Percentiles rank a stretch among this genome's conserved stretches.
phyloP scores from a whole-genome alignment of 371 early-diverging fungal genomes.

The Nematocida ironsii region DNA sequence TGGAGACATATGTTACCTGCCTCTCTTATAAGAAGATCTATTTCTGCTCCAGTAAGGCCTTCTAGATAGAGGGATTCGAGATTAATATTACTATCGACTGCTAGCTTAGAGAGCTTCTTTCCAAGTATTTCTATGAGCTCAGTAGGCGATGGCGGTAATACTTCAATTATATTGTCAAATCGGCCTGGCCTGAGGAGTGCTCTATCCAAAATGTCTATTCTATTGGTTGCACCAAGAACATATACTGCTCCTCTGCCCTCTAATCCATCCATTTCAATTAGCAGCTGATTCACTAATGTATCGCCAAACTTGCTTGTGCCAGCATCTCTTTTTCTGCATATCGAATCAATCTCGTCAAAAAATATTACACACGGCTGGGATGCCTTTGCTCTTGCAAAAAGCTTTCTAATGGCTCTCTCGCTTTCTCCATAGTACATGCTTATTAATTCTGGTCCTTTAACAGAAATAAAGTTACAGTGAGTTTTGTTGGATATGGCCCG shows the following conservation, averaged over 20 bases:
- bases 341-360: constrained; percentile 99
- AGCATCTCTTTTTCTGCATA: constrained; percentile 74
- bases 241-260: constrained; percentile 73
- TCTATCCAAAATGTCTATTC: constrained; percentile 87
- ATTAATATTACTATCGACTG: constrained; percentile 59
- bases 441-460: constrained; percentile 95
- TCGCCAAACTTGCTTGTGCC: constrained; percentile 72
- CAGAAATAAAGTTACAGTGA: constrained; percentile 89
- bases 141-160: constrained; percentile 74
- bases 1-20: constrained; percentile 64
- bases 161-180: constrained; percentile 87
- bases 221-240: constrained; percentile 93
- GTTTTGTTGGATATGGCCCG: constrained; percentile 92
- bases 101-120: constrained; percentile 61
- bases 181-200: constrained; percentile 97
- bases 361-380: constrained; percentile 81
- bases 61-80: constrained; percentile 49
- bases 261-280: constrained; percentile 95
- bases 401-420: constrained; percentile 89
- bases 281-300: constrained; percentile 90
- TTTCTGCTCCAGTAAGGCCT: constrained; percentile 69
- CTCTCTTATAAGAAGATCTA: constrained; percentile 66
- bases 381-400: constrained; percentile 89
- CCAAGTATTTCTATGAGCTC: constrained; percentile 70
- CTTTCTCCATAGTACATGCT: constrained; percentile 99